phyloP scores from a whole-genome alignment of 768 basidiomycete species.

The Dacryopinax primogenitus region DNA sequence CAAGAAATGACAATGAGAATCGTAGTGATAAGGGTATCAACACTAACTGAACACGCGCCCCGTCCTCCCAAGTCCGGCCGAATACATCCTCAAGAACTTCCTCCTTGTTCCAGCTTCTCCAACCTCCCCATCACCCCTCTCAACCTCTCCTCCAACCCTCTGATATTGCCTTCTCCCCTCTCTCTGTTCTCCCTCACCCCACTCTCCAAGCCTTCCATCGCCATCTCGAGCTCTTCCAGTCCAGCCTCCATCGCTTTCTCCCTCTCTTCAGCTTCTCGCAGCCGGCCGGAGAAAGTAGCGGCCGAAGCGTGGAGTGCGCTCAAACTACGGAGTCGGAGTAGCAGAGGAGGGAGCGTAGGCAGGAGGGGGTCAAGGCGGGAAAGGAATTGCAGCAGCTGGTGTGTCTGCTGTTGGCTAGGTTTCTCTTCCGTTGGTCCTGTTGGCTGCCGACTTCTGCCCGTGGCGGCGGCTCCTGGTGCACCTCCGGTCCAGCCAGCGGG shows the following conservation, averaged over 20 bases:
- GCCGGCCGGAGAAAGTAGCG: conserved; percentile 54
- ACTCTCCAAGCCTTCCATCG: conserved; percentile 57
- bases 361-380: conserved; percentile 32
- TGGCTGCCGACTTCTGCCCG: conserved; percentile 19
- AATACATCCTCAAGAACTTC: too few relatives aligned
- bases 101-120: conserved; percentile 22
- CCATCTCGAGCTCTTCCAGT: conserved; percentile 52
- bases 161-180: conserved; percentile 61
- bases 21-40: too few relatives aligned
- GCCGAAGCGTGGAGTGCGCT: conserved; percentile 72
- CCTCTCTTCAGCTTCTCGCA: conserved; percentile 57
- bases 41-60: too few relatives aligned
- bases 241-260: conserved; percentile 51
- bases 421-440: neutral
- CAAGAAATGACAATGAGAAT: too few relatives aligned
- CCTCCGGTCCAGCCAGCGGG: conserved; percentile 9
- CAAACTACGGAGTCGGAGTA: conserved; percentile 76
- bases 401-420: neutral
- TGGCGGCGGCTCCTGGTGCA: conserved; percentile 14
- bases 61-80: too few relatives aligned
- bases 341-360: conserved; percentile 53
- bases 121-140: conserved; percentile 36
- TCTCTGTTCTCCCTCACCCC: conserved; percentile 62
- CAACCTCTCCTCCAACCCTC: conserved; percentile 50
- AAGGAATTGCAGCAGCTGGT: conserved; percentile 28